Conservation (phyloP, 306 rosid genomes). For the Morella rubra region DNA sequence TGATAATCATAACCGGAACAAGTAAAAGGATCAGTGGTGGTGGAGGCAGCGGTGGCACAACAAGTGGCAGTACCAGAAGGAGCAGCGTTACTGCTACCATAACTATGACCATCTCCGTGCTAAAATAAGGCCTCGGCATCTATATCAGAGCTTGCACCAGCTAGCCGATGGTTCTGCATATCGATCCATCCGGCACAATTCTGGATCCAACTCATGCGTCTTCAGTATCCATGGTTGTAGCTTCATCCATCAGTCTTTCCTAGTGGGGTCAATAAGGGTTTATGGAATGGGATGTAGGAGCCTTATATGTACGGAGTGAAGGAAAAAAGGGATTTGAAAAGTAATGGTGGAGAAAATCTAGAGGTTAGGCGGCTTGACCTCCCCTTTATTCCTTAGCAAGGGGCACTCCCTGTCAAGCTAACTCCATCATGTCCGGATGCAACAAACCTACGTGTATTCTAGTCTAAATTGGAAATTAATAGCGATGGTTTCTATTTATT, state of each 20-base stretch:
- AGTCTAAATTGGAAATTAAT: no score
- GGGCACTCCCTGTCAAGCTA: no score
- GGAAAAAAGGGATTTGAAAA: background rate
- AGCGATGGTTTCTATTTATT: background rate
- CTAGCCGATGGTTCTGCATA: background rate
- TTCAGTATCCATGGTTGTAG: background rate
- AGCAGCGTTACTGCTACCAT: conserved; percentile 19
- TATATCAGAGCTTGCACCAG: conserved; percentile 1
- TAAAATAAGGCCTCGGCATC: conserved; percentile 17
- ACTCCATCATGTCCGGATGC: no score
- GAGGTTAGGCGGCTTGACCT: conserved; percentile 3
- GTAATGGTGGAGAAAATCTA: background rate
- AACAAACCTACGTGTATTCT: no score
- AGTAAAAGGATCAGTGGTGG: conserved; percentile 37
- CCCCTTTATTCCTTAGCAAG: no score
- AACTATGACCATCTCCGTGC: conserved; percentile 23
- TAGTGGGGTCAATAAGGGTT: background rate
- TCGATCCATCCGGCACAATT: background rate
- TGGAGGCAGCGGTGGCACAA: conserved; percentile 42
- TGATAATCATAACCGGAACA: conserved; percentile 28
- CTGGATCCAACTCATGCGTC: conserved; percentile 1
- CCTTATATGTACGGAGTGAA: background rate
- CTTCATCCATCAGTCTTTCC: background rate
- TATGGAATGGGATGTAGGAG: background rate
- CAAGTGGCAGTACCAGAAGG: conserved; percentile 34